phyloP scores from a whole-genome alignment of 2,329 filamentous ascomycete species.

The Seiridium cupressi region DNA sequence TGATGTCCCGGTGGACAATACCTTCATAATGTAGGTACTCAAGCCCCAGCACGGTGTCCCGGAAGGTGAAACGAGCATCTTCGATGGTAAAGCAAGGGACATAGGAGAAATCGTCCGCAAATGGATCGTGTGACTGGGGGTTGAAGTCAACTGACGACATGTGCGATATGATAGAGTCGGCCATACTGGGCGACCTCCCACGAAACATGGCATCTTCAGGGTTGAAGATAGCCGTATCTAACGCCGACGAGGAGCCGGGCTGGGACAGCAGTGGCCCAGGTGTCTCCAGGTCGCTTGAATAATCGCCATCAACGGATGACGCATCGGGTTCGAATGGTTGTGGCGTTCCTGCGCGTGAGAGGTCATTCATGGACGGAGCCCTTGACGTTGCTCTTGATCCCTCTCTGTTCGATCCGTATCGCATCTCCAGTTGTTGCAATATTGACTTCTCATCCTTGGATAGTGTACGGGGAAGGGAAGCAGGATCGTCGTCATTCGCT shows the following conservation, averaged over 20 bases:
- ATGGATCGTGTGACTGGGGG: constrained; percentile 57
- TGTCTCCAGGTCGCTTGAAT: constrained; percentile 52
- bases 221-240: constrained; percentile 74
- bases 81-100: constrained; percentile 90
- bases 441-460: constrained; percentile 18
- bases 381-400: constrained; percentile 48
- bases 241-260: constrained; percentile 50
- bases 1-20: constrained; percentile 82
- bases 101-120: constrained; percentile 86
- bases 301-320: constrained; percentile 30
- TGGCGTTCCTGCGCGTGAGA: constrained; percentile 29
- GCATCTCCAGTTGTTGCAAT: constrained; percentile 16
- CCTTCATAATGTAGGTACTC: constrained; percentile 91
- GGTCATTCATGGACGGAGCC: constrained; percentile 44
- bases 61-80: constrained; percentile 79
- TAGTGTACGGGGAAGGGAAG: constrained; percentile 27
- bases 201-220: constrained; percentile 55
- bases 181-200: constrained; percentile 75
- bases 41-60: constrained; percentile 88
- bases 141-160: constrained; percentile 65
- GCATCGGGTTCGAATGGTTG: constrained; percentile 32
- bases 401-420: constrained; percentile 27
- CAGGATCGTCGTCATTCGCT: constrained; percentile 49
- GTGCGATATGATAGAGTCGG: constrained; percentile 72
- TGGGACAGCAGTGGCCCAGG: constrained; percentile 52